These are phyloP conservation scores for Aspergillus sp. DNA, from an alignment of 2,329 filamentous ascomycete genomes.

Conservation along the genomic window DNA sequence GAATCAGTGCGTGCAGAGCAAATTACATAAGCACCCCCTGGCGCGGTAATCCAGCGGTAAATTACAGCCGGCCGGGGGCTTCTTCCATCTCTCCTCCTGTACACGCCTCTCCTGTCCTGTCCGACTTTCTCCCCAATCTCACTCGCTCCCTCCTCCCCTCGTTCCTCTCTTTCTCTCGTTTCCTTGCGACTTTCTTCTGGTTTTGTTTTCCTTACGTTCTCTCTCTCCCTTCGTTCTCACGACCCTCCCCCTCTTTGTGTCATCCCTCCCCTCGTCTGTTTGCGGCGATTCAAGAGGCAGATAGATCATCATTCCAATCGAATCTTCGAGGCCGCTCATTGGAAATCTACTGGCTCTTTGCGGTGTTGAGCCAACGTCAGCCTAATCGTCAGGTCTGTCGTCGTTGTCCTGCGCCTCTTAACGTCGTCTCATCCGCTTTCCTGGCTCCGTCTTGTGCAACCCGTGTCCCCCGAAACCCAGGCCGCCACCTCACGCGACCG, in stretches of 20 bases:
- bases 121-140: constrained; percentile 1
- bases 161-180: too few species aligned
- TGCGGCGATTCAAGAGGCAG: neutral
- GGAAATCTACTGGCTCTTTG: neutral
- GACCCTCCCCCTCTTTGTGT: neutral
- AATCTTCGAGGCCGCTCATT: neutral
- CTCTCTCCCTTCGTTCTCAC: neutral
- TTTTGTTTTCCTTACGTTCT: neutral
- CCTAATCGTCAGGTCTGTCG: too few species aligned
- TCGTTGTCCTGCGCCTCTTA: too few species aligned
- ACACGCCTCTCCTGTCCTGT: constrained; percentile 4
- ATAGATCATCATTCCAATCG: neutral
- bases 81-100: constrained; percentile 3
- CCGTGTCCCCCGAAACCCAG: neutral
- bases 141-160: constrained; percentile 2
- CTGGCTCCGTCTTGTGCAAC: neutral
- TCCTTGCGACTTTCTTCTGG: neutral
- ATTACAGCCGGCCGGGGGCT: neutral
- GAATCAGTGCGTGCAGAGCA: neutral
- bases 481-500: neutral
- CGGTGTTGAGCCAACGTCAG: too few species aligned
- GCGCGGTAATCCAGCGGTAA: neutral
- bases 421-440: neutral
- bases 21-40: neutral
- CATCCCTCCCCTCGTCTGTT: neutral